phyloP scores from a whole-genome alignment of 495 filamentous ascomycete genomes.

The Penicillium bovifimosum region DNA sequence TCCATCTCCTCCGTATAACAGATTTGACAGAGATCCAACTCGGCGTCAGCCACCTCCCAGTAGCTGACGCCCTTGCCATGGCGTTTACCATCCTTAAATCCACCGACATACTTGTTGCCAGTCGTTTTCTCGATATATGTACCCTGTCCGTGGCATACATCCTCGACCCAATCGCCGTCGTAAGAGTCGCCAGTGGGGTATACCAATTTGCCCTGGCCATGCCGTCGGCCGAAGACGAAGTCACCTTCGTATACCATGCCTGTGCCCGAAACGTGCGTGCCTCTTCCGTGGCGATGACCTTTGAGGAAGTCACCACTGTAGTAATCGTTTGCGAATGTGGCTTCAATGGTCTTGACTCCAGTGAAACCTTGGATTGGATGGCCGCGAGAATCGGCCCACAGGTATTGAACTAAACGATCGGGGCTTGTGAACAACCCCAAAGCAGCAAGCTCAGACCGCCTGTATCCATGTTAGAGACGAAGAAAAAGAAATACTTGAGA shows the following conservation, averaged over 20 bases:
- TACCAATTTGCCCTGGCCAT: constrained; percentile 52
- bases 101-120: constrained; percentile 59
- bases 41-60: constrained; percentile 59
- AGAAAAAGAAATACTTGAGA: neutral
- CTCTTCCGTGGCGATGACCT: constrained; percentile 46
- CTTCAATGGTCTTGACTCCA: constrained; percentile 38
- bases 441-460: constrained; percentile 32
- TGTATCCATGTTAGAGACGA: constrained; percentile 13
- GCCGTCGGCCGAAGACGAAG: constrained; percentile 48
- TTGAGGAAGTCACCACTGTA: constrained; percentile 46
- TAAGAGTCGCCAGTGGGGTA: constrained; percentile 61
- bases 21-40: constrained; percentile 57
- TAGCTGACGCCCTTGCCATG: constrained; percentile 59
- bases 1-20: constrained; percentile 61
- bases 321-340: constrained; percentile 44
- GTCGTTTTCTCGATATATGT: constrained; percentile 53
- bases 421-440: constrained; percentile 42
- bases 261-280: constrained; percentile 48
- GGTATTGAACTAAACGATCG: constrained; percentile 41
- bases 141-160: constrained; percentile 55
- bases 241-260: constrained; percentile 52
- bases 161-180: constrained; percentile 52
- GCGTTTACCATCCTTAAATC: constrained; percentile 57
- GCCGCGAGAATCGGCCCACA: constrained; percentile 39
- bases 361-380: constrained; percentile 45